These are phyloP conservation scores for Sclerotinia minor DNA, from an alignment of 2,329 filamentous ascomycete species.

Conservation along the genomic window DNA sequence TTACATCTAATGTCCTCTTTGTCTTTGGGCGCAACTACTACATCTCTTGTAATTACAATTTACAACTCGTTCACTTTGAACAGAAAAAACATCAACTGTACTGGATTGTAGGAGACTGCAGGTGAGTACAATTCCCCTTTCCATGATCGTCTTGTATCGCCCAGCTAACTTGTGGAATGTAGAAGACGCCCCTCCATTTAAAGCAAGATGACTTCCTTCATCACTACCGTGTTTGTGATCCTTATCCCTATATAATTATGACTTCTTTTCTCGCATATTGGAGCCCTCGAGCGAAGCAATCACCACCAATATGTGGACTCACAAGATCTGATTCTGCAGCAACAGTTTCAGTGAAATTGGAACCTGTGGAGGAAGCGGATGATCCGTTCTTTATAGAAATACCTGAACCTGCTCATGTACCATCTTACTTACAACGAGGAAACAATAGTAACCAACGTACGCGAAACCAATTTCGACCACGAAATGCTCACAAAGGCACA, in stretches of 20 bases:
- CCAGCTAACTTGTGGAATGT: constrained; percentile 40
- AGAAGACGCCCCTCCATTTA: constrained; percentile 26
- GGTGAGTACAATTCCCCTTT: constrained; percentile 3
- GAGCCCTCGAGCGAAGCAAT: constrained; percentile 14
- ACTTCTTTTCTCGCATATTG: constrained; percentile 42
- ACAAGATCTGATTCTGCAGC: constrained; percentile 36
- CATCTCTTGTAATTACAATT: constrained; percentile 4
- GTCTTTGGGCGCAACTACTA: constrained; percentile 2
- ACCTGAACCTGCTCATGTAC: constrained; percentile 43
- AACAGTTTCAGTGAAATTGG: constrained; percentile 29
- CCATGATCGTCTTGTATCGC: constrained; percentile 23
- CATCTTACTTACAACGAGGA: constrained; percentile 43
- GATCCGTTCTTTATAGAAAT: constrained; percentile 44
- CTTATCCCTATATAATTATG: constrained; percentile 38
- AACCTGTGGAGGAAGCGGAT: constrained; percentile 28
- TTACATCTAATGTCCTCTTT: constrained; percentile 1
- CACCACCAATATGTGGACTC: background rate
- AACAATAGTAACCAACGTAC: constrained; percentile 75
- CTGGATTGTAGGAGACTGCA: background rate
- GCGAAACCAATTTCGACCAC: constrained; percentile 87
- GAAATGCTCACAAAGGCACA: constrained; percentile 80
- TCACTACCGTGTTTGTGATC: constrained; percentile 74
- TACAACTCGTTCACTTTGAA: background rate
- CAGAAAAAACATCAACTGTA: background rate
- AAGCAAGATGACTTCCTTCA: constrained; percentile 70